Base-by-base conservation (phyloP, 805 yeast genomes). In the Saccharomyces kudriavzevii region DNA sequence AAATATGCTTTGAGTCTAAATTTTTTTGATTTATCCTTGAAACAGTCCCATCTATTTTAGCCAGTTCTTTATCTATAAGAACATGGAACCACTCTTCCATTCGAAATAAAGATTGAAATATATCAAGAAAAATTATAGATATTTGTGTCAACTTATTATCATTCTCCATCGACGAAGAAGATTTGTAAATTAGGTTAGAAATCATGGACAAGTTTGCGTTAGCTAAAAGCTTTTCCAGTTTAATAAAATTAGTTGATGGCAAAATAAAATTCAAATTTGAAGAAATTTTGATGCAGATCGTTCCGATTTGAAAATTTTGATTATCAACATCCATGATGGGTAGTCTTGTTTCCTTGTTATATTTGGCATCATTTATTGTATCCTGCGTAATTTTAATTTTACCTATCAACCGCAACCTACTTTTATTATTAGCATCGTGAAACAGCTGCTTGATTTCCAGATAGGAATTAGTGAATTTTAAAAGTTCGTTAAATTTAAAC, bases 51-150 rank as follows among this genome's bases (percentile, higher is more conserved):
- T 68, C 68, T 5, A 69, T 55, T n/a, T 66, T 66, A 28, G 72
- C 68, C 47, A 89, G 73, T 65, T 90, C 97, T 20, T 72, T 75
- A 31, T 83, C 84, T 68, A 88, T 82, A 53, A 91, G 70, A 0
- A 83, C 76, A 53, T 77, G 76, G 58, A 92, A 81, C 91, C 95
- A 90, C 20, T 78, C 81, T 45, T 82, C 80, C 59, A 87, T 94
- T 49, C 75, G 75, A 6, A 82, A 81, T 40, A 85, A 71, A 20
- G 88, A 77, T 64, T 88, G 92, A 64, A 85, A 89, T 14, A 89
- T 79, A 61, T 88, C 91, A 50, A 89, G 69, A 53, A 88, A 74
- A 43, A 87, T 80, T 40, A 73, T 66, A 40, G 91, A 77, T 40
- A 77, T 74, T 29, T 77, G 76, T 54, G 81, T 87, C 59, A 85